phyloP scores from a whole-genome alignment of 2,329 filamentous ascomycete genomes.

The Leptodontidium sp. region DNA sequence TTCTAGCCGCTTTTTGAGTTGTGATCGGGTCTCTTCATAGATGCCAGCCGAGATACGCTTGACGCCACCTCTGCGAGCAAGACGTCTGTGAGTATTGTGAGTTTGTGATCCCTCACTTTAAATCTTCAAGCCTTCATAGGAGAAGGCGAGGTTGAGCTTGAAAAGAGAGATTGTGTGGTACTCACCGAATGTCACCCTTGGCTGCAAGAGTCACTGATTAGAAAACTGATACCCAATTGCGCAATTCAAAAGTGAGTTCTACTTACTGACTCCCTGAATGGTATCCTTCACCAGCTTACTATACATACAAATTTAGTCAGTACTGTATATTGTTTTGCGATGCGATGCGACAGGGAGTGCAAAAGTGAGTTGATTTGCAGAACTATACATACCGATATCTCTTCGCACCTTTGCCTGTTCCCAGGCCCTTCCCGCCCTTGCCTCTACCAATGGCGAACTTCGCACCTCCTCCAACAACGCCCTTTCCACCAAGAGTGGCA shows the following conservation, averaged over 20 bases:
- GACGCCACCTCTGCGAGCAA: conserved; percentile 79
- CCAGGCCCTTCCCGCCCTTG: conserved; percentile 30
- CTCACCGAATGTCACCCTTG: conserved; percentile 62
- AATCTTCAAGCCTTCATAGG: neutral
- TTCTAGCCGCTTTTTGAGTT: conserved; percentile 59
- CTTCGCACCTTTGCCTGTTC: conserved; percentile 17
- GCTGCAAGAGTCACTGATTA: conserved; percentile 49
- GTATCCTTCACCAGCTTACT: conserved; percentile 60
- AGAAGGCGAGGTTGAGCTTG: neutral
- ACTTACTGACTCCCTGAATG: conserved; percentile 61
- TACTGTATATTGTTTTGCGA: neutral
- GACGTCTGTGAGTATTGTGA: conserved; percentile 54
- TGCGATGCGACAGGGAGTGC: neutral
- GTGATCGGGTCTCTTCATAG: conserved; percentile 67
- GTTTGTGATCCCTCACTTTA: conserved; percentile 1
- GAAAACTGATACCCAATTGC: conserved; percentile 22
- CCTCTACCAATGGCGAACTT: conserved; percentile 26
- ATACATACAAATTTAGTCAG: conserved; percentile 14
- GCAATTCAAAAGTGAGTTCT: neutral
- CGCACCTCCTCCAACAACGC: neutral
- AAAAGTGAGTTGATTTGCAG: neutral
- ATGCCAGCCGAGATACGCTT: conserved; percentile 73
- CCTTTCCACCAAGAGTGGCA: conserved; percentile 27
- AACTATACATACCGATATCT: conserved; percentile 25
- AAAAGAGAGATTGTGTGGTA: conserved; percentile 4